Conservation (phyloP, 139 green algal species). For the Trebouxia sp. region DNA sequence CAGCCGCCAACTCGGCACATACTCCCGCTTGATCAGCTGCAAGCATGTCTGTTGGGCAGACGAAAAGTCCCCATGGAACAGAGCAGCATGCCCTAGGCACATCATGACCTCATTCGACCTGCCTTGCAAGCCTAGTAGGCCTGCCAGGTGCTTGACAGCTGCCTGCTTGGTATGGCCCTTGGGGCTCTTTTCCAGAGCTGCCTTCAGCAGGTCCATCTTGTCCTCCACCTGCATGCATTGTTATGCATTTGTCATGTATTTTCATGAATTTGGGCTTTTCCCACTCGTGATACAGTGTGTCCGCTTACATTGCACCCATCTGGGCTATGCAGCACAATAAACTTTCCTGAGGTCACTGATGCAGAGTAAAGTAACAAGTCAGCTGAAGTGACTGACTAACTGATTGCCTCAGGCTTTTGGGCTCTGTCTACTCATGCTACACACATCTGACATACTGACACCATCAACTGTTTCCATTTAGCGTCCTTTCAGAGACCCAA, state of each 20-base stretch:
- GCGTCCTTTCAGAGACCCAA: too few relatives aligned
- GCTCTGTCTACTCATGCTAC: too few relatives aligned
- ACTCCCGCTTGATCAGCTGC: neutral
- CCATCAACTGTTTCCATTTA: too few relatives aligned
- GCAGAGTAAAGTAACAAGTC: too few relatives aligned
- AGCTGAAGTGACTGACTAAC: too few relatives aligned
- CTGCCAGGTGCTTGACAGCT: neutral
- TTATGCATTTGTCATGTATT: neutral
- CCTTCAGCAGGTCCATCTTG: constrained; percentile 14
- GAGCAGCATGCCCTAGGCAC: neutral
- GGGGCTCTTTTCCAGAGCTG: neutral
- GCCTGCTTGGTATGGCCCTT: neutral
- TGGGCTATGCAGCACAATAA: too few relatives aligned
- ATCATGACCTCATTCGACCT: neutral
- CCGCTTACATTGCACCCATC: too few relatives aligned
- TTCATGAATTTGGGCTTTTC: too few relatives aligned
- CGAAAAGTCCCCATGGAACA: neutral
- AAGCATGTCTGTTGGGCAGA: neutral
- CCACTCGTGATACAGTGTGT: neutral
- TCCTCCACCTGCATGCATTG: neutral
- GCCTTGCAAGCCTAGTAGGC: neutral
- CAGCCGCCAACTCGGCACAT: neutral
- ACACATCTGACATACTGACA: too few relatives aligned
- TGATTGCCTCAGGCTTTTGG: too few relatives aligned
- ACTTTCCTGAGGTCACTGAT: too few relatives aligned